Base-by-base conservation (phyloP, 345 rosid species). In the Trapa bicornis region DNA sequence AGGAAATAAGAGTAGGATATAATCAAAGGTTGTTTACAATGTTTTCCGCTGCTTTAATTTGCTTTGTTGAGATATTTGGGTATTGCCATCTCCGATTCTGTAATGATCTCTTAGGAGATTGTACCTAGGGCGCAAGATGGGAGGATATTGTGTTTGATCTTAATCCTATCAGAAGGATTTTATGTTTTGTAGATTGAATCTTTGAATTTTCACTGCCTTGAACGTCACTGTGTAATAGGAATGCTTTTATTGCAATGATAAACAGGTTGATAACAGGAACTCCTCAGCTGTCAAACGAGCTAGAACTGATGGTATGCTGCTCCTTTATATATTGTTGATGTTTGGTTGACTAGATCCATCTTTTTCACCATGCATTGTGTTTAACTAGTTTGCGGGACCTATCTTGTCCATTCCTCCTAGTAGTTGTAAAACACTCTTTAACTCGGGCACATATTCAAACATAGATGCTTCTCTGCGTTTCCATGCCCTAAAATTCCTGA, bases 261-360 rank as follows among this genome's bases (percentile, higher is more conserved):
- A 76, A 60, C 79, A 94, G 99, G 91, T 94, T 67, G 99, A 94
- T 76, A 89, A 75, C 84, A 85, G 97, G 78, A 94, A 94, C 68
- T 89, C 99, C 2, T 91, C 96, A 6, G 99, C 99, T 0, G 87
- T 96, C 35, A 94, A 91, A 85, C 97, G 97, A n/a, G 99, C 99
- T 37, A 86, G 97, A 78, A 94, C 99, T 47, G 99, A 94, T 71
- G 99, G 99, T 94, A 82, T 17, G 47, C 36, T 61, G 13, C 47
- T 45, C 58, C 6, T 7, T 10, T 35, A 16, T 16, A 63, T n/a
- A 0, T 17, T 38, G 1, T 16, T 43, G 66, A 58, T 22, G 48
- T 64, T 52, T 43, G 9, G 5, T 14, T 39, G 37, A 32, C 39
- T 52, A 22, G 29, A 2, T 57, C 37, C 42, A 3, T 39, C 42